Base-by-base conservation (phyloP, 345 rosid species). In the Carallia brachiata region DNA sequence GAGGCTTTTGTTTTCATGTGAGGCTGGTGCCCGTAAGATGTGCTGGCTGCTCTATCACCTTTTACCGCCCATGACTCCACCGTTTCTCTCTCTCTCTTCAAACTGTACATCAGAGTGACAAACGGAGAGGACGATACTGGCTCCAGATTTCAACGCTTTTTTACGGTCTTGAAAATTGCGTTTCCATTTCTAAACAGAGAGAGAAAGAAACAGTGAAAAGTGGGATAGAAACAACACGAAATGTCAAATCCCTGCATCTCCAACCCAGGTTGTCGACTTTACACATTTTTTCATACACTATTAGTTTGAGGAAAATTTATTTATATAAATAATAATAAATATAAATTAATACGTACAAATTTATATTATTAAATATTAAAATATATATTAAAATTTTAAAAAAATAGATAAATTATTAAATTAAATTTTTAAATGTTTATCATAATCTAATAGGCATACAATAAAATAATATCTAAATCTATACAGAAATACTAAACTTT, bases 111-210 rank as follows among this genome's bases (percentile, higher is more conserved):
- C 83, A 82, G 89, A 84, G 86, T 84, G 92, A 87, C 92, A 87
- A 87, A 87, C 78, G 92, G 92, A 89, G 92, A 86, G 83, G 92
- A 86, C 96, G 90, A 87, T 80, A 78, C 90, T 71, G 78, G 96
- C 87, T 89, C 66, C 92, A 84, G 81, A 81, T 87, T 87, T 87
- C 89, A 84, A 89, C 82, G 86, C 84, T 73, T 80, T 73, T 78
- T 76, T 36, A 74, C 80, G 81, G 82, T 79, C 80, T 86, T 75
- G 92, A 86, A 81, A 89, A 76, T 84, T 86, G 96, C 78, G 91
- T 81, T 71, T 61, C 47, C 70, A 68, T 65, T 61, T 54, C 67
- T 69, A 48, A 31, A 69, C 10, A 70, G 7, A 50, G 70, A 39
- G 44, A 18, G 57, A 63, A 48, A 32, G 36, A 53, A 65, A 68